Percentiles rank a stretch among this genome's conserved stretches.
Evolutionary conservation across 2,329 filamentous ascomycete genomes (phyloP).

Genomic region (Elsinoe australis): DNA sequence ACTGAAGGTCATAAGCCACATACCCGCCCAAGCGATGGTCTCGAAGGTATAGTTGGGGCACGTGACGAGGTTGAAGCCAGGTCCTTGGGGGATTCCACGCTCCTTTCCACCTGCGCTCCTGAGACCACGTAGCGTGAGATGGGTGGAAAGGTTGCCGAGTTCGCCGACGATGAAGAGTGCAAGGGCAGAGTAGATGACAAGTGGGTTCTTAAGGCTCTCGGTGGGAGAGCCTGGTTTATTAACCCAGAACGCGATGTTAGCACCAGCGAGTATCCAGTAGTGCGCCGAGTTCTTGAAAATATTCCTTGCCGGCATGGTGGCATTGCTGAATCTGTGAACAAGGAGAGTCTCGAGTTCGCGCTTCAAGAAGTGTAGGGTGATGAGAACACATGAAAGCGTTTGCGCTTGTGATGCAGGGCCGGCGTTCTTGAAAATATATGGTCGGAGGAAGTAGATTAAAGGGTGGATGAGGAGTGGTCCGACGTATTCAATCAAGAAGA

Average conservation of each 20-base stretch:
- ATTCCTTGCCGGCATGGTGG: slow-evolving; percentile 85
- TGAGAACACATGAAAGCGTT: slow-evolving; percentile 63
- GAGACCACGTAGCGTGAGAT: slow-evolving; percentile 69
- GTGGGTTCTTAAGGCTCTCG: slow-evolving; percentile 39
- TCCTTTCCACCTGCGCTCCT: slow-evolving; percentile 74
- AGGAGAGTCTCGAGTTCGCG: slow-evolving; percentile 92
- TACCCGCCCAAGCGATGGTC: slow-evolving; percentile 73
- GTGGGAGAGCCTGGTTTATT: slow-evolving; percentile 69
- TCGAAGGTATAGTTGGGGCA: slow-evolving; percentile 98
- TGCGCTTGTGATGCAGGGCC: slow-evolving; percentile 56
- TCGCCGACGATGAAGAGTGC: slow-evolving; percentile 71
- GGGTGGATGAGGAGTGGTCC: slow-evolving; percentile 85
- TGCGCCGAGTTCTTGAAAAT: slow-evolving; percentile 93
- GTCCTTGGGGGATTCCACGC: slow-evolving; percentile 76
- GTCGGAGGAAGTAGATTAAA: slow-evolving; percentile 61
- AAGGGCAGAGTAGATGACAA: slow-evolving; percentile 59
- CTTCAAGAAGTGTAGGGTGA: slow-evolving; percentile 82
- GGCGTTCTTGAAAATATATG: slow-evolving; percentile 58
- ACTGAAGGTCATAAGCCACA: slow-evolving; percentile 72
- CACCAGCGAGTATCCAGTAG: slow-evolving; percentile 82
- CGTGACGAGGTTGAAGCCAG: slow-evolving; percentile 79
- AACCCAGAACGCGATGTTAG: slow-evolving; percentile 75
- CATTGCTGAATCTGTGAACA: slow-evolving; percentile 87
- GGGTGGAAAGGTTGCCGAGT: slow-evolving; percentile 69
- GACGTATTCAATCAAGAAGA: slow-evolving; percentile 91